Evolutionary conservation across 345 rosid species (phyloP).

Genomic region (Eucalyptus globulus): DNA sequence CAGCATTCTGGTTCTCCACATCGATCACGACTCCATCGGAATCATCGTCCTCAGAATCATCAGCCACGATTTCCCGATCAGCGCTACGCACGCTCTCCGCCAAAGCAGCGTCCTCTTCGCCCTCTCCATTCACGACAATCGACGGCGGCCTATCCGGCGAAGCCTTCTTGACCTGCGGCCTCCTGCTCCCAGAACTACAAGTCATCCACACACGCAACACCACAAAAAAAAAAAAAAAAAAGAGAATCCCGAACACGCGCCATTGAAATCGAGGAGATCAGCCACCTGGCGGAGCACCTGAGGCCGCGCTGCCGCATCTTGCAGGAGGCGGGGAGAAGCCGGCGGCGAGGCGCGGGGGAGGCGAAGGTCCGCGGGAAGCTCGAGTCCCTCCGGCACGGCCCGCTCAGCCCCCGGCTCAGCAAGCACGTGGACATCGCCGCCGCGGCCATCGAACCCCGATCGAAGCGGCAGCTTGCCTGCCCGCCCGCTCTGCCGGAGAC

Average conservation of each 20-base stretch:
- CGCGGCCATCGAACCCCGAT: slow-evolving; percentile 25
- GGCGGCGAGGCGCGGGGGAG: slow-evolving; percentile 18
- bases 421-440: slow-evolving; percentile 49
- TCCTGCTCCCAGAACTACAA: slow-evolving; percentile 41
- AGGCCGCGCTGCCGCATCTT: slow-evolving; percentile 52
- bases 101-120: slow-evolving; percentile 16
- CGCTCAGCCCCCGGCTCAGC: slow-evolving; percentile 20
- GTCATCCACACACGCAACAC: background rate
- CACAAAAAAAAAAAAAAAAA: background rate
- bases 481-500: background rate
- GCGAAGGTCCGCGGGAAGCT: slow-evolving; percentile 13
- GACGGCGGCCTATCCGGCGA: slow-evolving; percentile 23
- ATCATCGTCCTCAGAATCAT: slow-evolving; percentile 9
- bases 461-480: background rate
- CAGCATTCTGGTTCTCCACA: background rate
- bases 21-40: slow-evolving; percentile 6
- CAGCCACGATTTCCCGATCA: slow-evolving; percentile 2
- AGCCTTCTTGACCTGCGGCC: slow-evolving; percentile 42
- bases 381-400: slow-evolving; percentile 6
- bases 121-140: slow-evolving; percentile 26
- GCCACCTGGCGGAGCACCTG: slow-evolving; percentile 16
- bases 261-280: background rate
- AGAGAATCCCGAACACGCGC: background rate
- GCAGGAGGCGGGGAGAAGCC: slow-evolving; percentile 52
- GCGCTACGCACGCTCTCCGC: background rate